A percentile compares a stretch with the other conserved stretches of the same genome.
These are phyloP conservation scores for Penicillium flavigenum DNA, from an alignment of 495 filamentous ascomycete species.

Conservation along the genomic window DNA sequence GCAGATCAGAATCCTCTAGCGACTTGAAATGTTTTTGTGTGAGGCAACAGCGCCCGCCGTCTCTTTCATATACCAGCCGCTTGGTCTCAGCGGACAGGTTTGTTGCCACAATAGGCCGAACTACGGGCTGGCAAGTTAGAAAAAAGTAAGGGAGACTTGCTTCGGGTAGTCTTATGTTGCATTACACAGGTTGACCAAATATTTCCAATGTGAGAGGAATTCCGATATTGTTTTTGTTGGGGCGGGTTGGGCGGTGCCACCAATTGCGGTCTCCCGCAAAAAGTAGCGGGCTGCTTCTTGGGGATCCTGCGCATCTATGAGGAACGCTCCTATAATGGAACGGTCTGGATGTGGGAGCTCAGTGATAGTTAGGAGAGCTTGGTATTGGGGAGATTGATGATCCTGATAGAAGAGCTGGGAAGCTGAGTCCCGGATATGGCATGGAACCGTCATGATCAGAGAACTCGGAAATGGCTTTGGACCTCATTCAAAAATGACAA, in stretches of 20 bases:
- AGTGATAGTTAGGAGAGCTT: not conserved
- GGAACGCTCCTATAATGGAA: not conserved
- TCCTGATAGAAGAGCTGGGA: not conserved
- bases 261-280: not conserved
- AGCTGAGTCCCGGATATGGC: not conserved
- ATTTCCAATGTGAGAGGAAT: not conserved
- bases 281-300: not conserved
- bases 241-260: not conserved
- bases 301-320: not conserved
- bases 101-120: not conserved
- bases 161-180: not conserved
- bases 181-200: not conserved
- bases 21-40: not conserved
- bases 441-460: not conserved
- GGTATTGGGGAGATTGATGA: not conserved
- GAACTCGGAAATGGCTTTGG: no score
- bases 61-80: not conserved
- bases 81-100: not conserved
- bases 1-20: not conserved
- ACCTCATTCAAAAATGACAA: no score
- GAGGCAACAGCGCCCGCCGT: not conserved
- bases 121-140: not conserved
- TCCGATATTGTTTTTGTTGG: not conserved
- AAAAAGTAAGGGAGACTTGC: not conserved
- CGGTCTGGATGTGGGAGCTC: not conserved